A percentile compares a stretch with the other conserved stretches of the same genome.
Conservation (phyloP, 371 early-diverging fungal species). For the Circinella minor region DNA sequence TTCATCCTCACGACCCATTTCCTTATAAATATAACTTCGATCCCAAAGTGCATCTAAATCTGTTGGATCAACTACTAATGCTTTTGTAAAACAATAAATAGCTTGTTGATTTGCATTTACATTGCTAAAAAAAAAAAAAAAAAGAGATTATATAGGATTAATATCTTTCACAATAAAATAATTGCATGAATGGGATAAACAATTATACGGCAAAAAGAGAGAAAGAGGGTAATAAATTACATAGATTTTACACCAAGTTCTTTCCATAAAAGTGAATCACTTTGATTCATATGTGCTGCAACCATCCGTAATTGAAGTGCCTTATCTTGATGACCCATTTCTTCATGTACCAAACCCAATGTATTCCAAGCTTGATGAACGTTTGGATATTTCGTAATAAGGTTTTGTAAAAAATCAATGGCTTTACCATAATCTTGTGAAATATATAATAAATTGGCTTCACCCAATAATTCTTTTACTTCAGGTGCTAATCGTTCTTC, state of each 20-base stretch:
- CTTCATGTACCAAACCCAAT: constrained; percentile 91
- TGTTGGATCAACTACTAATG: constrained; percentile 62
- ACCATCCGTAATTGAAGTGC: constrained; percentile 84
- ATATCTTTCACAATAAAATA: too few relatives aligned
- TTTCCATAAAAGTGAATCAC: constrained; percentile 85
- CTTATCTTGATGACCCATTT: constrained; percentile 76
- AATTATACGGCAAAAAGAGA: neutral
- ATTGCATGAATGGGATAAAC: too few relatives aligned
- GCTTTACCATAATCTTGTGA: constrained; percentile 69
- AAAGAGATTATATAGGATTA: too few relatives aligned
- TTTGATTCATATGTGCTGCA: constrained; percentile 88
- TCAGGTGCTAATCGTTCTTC: constrained; percentile 50
- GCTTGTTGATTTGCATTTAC: constrained; percentile 76
- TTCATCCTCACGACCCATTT: constrained; percentile 41
- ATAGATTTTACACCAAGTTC: constrained; percentile 76
- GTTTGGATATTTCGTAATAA: constrained; percentile 73
- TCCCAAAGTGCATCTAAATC: constrained; percentile 78
- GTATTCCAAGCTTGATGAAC: constrained; percentile 85
- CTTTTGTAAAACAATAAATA: constrained; percentile 79
- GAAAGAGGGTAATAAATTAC: constrained; percentile 37
- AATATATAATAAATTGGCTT: constrained; percentile 78
- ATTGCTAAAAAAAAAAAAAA: constrained; percentile 48
- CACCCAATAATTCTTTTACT: constrained; percentile 67
- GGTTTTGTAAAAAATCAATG: constrained; percentile 70
- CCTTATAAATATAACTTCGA: constrained; percentile 64